A percentile compares a stretch with the other conserved stretches of the same genome.
Conservation (phyloP, 805 yeast genomes). For the Saccharomyces mikatae region DNA sequence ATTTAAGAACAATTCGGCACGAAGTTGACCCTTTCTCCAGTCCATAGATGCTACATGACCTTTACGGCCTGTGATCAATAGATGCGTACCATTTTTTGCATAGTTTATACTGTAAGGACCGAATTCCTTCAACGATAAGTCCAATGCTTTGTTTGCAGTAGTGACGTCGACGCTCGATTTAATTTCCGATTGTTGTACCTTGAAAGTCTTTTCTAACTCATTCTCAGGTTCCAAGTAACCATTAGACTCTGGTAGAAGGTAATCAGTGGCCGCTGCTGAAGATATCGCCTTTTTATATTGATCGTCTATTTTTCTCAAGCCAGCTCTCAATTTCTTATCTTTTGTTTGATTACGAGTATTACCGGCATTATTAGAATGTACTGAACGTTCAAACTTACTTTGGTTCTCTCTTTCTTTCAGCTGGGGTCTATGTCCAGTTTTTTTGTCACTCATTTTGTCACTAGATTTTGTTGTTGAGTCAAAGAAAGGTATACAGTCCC, state of each 20-base stretch:
- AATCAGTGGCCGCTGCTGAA: constrained; percentile 80
- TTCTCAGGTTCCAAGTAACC: constrained; percentile 90
- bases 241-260: constrained; percentile 70
- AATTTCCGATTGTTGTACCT: constrained; percentile 75
- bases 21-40: constrained; percentile 81
- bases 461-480: not conserved
- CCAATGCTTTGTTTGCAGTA: constrained; percentile 68
- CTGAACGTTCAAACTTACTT: constrained; percentile 29
- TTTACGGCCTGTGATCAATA: constrained; percentile 77
- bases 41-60: constrained; percentile 96
- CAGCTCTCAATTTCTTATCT: constrained; percentile 56
- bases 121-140: constrained; percentile 61
- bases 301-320: constrained; percentile 57
- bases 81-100: constrained; percentile 78
- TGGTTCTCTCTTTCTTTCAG: constrained; percentile 24
- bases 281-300: constrained; percentile 71
- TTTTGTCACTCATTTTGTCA: not conserved
- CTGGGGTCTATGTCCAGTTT: constrained; percentile 1
- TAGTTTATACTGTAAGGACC: constrained; percentile 85
- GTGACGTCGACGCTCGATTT: constrained; percentile 64
- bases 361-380: constrained; percentile 3
- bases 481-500: not conserved
- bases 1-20: constrained; percentile 73
- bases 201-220: constrained; percentile 85
- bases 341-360: constrained; percentile 30